Evolutionary conservation across 257 asterid genomes (phyloP).

Genomic region (Solanum paucissectum): DNA sequence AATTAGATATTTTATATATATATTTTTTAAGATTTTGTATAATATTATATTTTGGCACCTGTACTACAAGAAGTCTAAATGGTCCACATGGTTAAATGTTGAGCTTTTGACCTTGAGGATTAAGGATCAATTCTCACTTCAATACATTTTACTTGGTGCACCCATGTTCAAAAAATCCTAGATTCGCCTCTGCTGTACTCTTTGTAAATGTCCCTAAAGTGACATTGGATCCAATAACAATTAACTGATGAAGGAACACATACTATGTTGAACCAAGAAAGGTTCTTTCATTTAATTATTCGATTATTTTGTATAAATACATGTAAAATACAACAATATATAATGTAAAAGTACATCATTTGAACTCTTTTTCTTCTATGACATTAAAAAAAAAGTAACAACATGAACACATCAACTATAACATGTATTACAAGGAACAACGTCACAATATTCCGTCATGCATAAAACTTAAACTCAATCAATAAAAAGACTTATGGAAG

Average conservation of each 20-base stretch:
- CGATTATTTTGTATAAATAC: background rate
- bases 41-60: no score
- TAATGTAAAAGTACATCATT: background rate
- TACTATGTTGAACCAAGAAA: background rate
- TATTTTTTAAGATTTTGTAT: no score
- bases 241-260: background rate
- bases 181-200: no score
- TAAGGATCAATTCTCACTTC: no score
- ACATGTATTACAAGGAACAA: background rate
- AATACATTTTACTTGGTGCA: no score
- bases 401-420: background rate
- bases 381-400: background rate
- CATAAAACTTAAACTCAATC: background rate
- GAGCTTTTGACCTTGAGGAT: no score
- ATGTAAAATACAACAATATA: background rate
- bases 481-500: background rate
- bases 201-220: no score
- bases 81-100: no score
- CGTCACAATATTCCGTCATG: background rate
- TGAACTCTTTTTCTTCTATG: background rate
- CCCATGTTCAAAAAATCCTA: no score
- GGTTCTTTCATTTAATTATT: background rate
- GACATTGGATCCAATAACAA: background rate
- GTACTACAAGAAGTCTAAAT: no score
- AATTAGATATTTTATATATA: no score